These are phyloP conservation scores for Pholiota molesta DNA, from an alignment of 768 basidiomycete genomes.

Conservation along the genomic window DNA sequence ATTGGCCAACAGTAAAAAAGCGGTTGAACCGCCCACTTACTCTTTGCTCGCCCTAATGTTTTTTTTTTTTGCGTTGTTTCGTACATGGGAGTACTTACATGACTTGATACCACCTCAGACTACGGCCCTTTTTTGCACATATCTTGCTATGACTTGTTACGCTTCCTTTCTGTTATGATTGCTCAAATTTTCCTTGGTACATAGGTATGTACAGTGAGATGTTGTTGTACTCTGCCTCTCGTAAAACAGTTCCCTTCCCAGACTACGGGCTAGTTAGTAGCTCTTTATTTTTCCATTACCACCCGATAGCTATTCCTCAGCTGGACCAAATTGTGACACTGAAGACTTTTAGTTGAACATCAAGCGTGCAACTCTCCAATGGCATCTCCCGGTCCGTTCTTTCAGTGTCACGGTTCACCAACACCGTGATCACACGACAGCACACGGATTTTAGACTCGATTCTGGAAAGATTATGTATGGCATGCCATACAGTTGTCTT, in stretches of 20 bases:
- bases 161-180: slow-evolving; percentile 6
- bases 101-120: slow-evolving; percentile 7
- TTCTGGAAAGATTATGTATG: neutral
- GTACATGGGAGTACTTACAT: slow-evolving; percentile 4
- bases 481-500: neutral
- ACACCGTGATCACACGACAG: neutral
- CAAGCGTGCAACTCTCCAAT: too few species aligned
- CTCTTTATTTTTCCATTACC: neutral
- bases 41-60: neutral
- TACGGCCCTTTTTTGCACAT: slow-evolving; percentile 7
- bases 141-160: slow-evolving; percentile 21
- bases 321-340: neutral
- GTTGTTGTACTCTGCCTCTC: slow-evolving; percentile 1
- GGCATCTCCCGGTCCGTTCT: too few species aligned
- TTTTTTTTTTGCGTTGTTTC: slow-evolving; percentile 4
- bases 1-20: slow-evolving; percentile 24
- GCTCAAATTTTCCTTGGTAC: neutral
- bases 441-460: too few species aligned
- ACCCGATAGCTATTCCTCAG: neutral
- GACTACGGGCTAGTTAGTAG: slow-evolving; percentile 1
- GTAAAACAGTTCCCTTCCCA: neutral
- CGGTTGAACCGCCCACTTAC: neutral
- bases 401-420: too few species aligned
- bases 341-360: too few species aligned
- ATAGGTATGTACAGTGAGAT: slow-evolving; percentile 5